Evolutionary conservation across 768 basidiomycete genomes (phyloP).

Genomic region (Leccinum longicurvipes): DNA sequence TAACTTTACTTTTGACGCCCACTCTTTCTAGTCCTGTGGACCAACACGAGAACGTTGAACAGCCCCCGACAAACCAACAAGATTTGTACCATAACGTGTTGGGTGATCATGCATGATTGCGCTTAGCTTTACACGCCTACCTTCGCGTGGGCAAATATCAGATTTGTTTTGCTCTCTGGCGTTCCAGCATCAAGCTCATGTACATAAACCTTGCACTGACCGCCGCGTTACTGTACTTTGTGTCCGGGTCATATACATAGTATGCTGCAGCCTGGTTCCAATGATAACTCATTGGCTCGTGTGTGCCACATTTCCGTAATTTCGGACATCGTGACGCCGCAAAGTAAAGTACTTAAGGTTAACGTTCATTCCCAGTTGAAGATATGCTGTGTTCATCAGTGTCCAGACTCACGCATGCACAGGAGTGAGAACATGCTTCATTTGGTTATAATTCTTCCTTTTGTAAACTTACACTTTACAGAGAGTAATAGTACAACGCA

Average conservation of each 20-base stretch:
- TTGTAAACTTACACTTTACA: constrained; percentile 18
- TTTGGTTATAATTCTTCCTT: constrained; percentile 2
- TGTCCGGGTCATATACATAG: neutral
- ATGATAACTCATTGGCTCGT: constrained; percentile 17
- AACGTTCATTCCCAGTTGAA: constrained; percentile 9
- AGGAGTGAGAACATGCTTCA: constrained; percentile 10
- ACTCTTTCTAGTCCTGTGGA: constrained; percentile 3
- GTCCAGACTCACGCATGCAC: constrained; percentile 1
- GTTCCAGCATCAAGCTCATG: neutral
- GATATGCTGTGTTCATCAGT: neutral
- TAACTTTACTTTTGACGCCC: neutral
- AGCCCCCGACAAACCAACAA: constrained; percentile 8
- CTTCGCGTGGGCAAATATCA: neutral
- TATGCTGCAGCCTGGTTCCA: neutral
- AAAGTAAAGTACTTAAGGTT: neutral
- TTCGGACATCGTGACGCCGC: constrained; percentile 8
- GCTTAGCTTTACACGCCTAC: constrained; percentile 2
- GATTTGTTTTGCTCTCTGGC: neutral
- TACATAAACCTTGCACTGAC: constrained; percentile 5
- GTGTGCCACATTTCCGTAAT: constrained; percentile 24
- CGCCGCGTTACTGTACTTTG: neutral
- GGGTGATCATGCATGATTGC: constrained; percentile 4
- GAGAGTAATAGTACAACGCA: constrained; percentile 4
- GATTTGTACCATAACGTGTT: constrained; percentile 8
- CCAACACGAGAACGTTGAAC: constrained; percentile 10